Evolutionary conservation across 2,329 filamentous ascomycete species (phyloP).

Genomic region (Penicillium oxalicum): DNA sequence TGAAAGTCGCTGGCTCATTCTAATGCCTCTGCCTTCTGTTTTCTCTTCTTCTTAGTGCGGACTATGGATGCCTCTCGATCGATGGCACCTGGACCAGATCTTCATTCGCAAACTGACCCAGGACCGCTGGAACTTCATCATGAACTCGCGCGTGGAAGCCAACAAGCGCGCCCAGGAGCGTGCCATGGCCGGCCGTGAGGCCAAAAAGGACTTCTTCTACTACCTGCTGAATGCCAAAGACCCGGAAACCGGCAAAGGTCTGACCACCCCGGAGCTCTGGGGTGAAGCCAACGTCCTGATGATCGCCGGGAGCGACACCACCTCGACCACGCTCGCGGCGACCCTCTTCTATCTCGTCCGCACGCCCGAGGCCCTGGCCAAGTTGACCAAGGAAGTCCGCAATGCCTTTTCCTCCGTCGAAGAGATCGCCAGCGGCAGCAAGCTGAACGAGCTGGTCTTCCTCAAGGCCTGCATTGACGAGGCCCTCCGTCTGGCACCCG

Average conservation of each 20-base stretch:
- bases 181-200: slow-evolving; percentile 55
- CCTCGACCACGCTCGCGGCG: slow-evolving; percentile 54
- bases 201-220: slow-evolving; percentile 70
- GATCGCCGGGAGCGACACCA: slow-evolving; percentile 67
- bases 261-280: slow-evolving; percentile 62
- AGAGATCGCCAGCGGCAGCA: slow-evolving; percentile 32
- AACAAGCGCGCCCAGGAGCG: slow-evolving; percentile 56
- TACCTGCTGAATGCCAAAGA: slow-evolving; percentile 66
- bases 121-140: slow-evolving; percentile 64
- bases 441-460: slow-evolving; percentile 34
- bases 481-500: slow-evolving; percentile 36
- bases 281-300: slow-evolving; percentile 66
- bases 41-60: slow-evolving; percentile 51
- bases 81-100: slow-evolving; percentile 60
- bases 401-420: slow-evolving; percentile 30
- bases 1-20: neutral
- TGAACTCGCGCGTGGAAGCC: slow-evolving; percentile 62
- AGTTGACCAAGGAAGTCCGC: slow-evolving; percentile 33
- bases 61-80: slow-evolving; percentile 63
- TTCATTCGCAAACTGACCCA: slow-evolving; percentile 62
- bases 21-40: neutral
- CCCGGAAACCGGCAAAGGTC: slow-evolving; percentile 62
- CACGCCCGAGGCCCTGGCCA: slow-evolving; percentile 25
- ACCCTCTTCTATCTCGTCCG: slow-evolving; percentile 39
- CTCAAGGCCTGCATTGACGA: slow-evolving; percentile 41